phyloP scores from a whole-genome alignment of 2,329 filamentous ascomycete genomes.

The Ophiostoma himal-ulmi region DNA sequence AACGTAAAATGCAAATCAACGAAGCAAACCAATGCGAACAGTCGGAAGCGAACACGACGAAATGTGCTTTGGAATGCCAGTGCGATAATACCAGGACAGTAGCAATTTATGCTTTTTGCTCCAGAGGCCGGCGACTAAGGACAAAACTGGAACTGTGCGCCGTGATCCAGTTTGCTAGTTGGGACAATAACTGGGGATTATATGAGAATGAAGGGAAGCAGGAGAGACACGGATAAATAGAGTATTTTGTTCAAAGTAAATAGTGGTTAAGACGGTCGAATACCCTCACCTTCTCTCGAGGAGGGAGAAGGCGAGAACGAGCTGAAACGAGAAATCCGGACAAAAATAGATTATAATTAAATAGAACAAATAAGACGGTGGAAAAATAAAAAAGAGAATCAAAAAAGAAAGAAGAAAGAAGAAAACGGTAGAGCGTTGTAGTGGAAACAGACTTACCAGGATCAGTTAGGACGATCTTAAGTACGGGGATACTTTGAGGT shows the following conservation, averaged over 20 bases:
- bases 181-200: background rate
- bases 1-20: background rate
- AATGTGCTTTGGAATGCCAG: background rate
- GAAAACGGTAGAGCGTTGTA: background rate
- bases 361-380: background rate
- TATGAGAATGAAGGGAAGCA: background rate
- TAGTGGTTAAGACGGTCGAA: background rate
- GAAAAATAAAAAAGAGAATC: background rate
- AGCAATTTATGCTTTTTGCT: background rate
- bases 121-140: background rate
- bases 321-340: background rate
- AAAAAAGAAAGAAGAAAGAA: background rate
- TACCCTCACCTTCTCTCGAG: too few species aligned
- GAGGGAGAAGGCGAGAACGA: background rate
- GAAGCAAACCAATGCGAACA: background rate
- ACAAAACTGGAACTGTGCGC: conserved; percentile 7
- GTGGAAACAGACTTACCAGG: background rate
- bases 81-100: background rate
- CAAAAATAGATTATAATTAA: background rate
- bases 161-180: conserved; percentile 7
- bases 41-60: conserved; percentile 4
- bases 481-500: conserved; percentile 5
- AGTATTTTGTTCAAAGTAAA: background rate
- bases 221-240: background rate
- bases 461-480: conserved; percentile 2